phyloP scores from a whole-genome alignment of 805 yeast genomes.

The Osmozyma mogii region DNA sequence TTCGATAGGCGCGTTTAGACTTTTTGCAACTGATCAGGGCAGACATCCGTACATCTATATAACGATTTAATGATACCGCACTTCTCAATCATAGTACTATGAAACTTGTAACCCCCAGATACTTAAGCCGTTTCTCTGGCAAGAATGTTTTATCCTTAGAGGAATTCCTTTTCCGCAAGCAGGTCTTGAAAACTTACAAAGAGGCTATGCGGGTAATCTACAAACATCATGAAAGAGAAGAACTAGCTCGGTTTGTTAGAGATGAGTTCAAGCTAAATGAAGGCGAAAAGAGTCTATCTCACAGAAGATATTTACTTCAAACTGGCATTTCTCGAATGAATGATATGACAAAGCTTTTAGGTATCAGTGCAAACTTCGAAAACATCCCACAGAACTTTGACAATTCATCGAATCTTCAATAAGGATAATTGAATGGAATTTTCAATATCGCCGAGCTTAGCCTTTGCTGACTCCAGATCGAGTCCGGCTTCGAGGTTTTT shows the following conservation, averaged over 20 bases:
- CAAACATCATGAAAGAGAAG: slow-evolving; percentile 28
- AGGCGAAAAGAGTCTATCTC: slow-evolving; percentile 22
- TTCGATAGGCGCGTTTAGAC: no score
- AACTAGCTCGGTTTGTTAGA: slow-evolving; percentile 23
- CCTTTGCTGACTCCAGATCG: not conserved
- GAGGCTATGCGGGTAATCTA: slow-evolving; percentile 25
- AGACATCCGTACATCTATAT: no score
- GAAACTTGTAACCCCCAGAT: not conserved
- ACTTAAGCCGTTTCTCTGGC: slow-evolving; percentile 1
- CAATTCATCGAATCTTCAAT: not conserved
- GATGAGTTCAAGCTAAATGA: slow-evolving; percentile 26
- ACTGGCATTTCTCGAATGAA: slow-evolving; percentile 22
- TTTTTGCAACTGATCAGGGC: no score
- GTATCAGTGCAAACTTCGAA: slow-evolving; percentile 6
- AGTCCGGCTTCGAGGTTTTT: not conserved
- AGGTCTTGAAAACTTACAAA: slow-evolving; percentile 26
- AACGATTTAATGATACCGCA: no score
- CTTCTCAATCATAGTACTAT: no score
- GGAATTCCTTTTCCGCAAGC: slow-evolving; percentile 32
- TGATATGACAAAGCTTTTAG: slow-evolving; percentile 17
- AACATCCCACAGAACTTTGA: slow-evolving; percentile 1
- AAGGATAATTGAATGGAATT: slow-evolving; percentile 1
- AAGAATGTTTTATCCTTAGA: slow-evolving; percentile 22
- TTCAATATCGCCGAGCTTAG: slow-evolving; percentile 1
- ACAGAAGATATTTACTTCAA: slow-evolving; percentile 30